Base-by-base conservation (phyloP, 345 rosid species). In the Syzygium aromaticum region DNA sequence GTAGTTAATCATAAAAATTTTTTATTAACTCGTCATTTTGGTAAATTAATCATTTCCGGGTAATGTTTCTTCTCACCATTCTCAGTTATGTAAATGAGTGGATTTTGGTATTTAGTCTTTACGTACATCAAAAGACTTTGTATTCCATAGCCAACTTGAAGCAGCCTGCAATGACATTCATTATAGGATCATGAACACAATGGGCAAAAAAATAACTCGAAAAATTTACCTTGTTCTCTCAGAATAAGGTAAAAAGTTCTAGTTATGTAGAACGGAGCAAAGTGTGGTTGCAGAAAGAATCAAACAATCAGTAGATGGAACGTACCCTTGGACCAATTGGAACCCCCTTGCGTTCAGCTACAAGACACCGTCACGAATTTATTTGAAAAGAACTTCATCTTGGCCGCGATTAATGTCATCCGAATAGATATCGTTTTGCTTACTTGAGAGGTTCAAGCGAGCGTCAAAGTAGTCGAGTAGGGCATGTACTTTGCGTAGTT, bases 1-100 rank as follows among this genome's bases (percentile, higher is more conserved):
- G 86, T 28, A 15, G 1, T 23, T 54, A 15, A n/a, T 51, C 40
- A 28, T 19, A 53, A 54, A 61, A 53, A 54, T 52, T 22, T 23
- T 33, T 52, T 5, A 51, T 52, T 30, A 52, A 51, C 73, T 40
- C 1, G 11, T 21, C 27, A 38, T 49, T 22, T 10, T 19, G 8
- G 46, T 54, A 10, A 43, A 59, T 59, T 25, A 51, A 13, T 63
- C 22, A 30, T 33, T 33, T 86, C 2, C 8, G 27, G 28, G 8
- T 52, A 59, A 7, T 51, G 10, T 25, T 43, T 59, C 7, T 38
- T 43, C 7, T 88, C 89, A 94, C 96, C 96, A 56, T 91, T 94
- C 84, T 93, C 96, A 13, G 94, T 91, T 19, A 94, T 89, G 77
- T 93, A 92, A 53, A 94, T 93, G n/a, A 89, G 86, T 1, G 94